Evolutionary conservation across 2,329 filamentous ascomycete species (phyloP), one percentile per base, ranked within the genome.

Genomic region (Colletotrichum zoysiae): DNA sequence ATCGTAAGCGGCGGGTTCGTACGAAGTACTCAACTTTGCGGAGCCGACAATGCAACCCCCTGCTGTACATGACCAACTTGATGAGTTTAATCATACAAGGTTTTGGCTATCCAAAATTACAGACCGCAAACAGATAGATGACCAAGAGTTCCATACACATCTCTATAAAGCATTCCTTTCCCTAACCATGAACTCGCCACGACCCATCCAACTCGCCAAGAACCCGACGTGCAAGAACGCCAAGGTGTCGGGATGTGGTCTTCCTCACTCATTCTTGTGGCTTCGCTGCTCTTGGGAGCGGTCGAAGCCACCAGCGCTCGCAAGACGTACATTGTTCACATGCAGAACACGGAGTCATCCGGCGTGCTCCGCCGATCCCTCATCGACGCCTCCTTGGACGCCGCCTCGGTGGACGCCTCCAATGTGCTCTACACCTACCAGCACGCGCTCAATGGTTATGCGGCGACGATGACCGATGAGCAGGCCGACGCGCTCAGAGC

Each of bases 371-470:
- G 61, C 44, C 38, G 67, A 18, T 33, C 42, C 38, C 18, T 58
- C 23, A 44, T 65, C 11, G 46, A 48, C 14, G 33, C 50, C 9
- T 65, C 66, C 6, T 9, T 69, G 18, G 42, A 65, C 30, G 58
- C 67, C 38, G 60, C 53, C 42, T 50, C 67, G 4, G 53, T 42
- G 53, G 55, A 58, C 14, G 38, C 61, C 42, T 50, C 55, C 40
- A 12, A 61, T 16, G 57, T 73, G 40, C 38, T 73, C n/a, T 74
- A 74, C 40, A 60, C 56, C 30, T 74, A 74, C 38, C 55, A 65
- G 20, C 59, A 59, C 40, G 46, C 61, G 30, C 51, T 70, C 44
- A 70, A 70, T 59, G 73, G 73, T 1, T 74, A 70, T 12, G 65
- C 73, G 5, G 73, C 73, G 1, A 58, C 6, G 18, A 51, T 74